Conservation (phyloP, 2,329 filamentous ascomycete genomes). For the Sclerotinia glacialis region DNA sequence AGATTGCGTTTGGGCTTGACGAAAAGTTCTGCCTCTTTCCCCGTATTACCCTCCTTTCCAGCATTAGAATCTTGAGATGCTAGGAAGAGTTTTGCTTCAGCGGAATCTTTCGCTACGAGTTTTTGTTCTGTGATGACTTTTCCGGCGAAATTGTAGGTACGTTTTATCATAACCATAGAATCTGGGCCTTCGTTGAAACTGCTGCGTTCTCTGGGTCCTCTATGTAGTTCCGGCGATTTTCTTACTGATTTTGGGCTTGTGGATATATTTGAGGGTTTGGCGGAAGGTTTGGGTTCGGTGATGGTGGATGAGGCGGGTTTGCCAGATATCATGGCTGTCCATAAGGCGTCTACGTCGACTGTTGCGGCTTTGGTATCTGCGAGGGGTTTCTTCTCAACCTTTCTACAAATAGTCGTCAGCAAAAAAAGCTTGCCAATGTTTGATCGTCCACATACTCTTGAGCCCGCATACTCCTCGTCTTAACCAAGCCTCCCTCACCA, state of each 20-base stretch:
- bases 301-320: constrained; percentile 29
- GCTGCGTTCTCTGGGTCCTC: constrained; percentile 27
- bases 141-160: constrained; percentile 73
- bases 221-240: constrained; percentile 18
- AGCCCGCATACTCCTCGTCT: constrained; percentile 69
- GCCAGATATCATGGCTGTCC: constrained; percentile 61
- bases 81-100: constrained; percentile 63
- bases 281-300: constrained; percentile 10
- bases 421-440: background rate
- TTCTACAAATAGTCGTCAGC: constrained; percentile 25
- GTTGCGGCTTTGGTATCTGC: constrained; percentile 47
- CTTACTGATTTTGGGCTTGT: background rate
- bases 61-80: constrained; percentile 44
- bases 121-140: constrained; percentile 71
- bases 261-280: constrained; percentile 1
- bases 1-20: constrained; percentile 37
- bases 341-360: constrained; percentile 68
- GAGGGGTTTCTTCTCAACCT: constrained; percentile 34
- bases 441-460: constrained; percentile 50
- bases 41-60: constrained; percentile 22
- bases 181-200: constrained; percentile 37
- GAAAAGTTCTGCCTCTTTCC: constrained; percentile 23
- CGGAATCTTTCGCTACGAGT: constrained; percentile 61
- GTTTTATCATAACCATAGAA: constrained; percentile 59
- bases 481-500: constrained; percentile 63